phyloP scores from a whole-genome alignment of 2,329 filamentous ascomycete genomes.

The Botrytis elliptica region DNA sequence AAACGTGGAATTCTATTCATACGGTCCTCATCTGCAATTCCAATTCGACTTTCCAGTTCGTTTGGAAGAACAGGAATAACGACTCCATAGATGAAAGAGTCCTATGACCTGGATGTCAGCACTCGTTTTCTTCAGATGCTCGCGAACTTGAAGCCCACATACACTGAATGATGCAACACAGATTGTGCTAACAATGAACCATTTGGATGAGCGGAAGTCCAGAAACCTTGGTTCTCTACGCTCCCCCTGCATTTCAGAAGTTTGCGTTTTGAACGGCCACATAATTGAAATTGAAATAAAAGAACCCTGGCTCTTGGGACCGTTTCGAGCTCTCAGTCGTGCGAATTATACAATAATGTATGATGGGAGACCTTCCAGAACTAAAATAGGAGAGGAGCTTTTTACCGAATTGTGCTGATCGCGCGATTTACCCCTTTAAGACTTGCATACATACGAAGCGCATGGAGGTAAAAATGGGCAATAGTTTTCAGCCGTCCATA shows the following conservation, averaged over 20 bases:
- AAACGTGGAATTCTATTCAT: not conserved
- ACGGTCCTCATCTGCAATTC: constrained; percentile 45
- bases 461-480: not conserved
- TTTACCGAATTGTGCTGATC: not conserved
- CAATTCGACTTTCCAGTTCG: constrained; percentile 55
- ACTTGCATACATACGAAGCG: not conserved
- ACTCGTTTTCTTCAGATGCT: not conserved
- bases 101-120: constrained; percentile 33
- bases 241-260: not conserved
- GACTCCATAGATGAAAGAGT: constrained; percentile 60
- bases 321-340: not conserved
- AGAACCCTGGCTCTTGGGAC: not conserved
- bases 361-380: not conserved
- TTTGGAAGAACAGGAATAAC: constrained; percentile 67
- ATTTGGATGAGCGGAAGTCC: constrained; percentile 27
- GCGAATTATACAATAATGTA: not conserved
- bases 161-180: constrained; percentile 24
- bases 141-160: not conserved
- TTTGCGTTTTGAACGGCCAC: not conserved
- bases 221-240: not conserved
- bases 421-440: not conserved
- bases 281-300: not conserved
- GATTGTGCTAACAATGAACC: constrained; percentile 23
- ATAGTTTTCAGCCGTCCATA: not conserved
- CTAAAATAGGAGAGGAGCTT: not conserved